Conservation (phyloP, 1,284 basidiomycete species). For the Puccinia horiana region DNA sequence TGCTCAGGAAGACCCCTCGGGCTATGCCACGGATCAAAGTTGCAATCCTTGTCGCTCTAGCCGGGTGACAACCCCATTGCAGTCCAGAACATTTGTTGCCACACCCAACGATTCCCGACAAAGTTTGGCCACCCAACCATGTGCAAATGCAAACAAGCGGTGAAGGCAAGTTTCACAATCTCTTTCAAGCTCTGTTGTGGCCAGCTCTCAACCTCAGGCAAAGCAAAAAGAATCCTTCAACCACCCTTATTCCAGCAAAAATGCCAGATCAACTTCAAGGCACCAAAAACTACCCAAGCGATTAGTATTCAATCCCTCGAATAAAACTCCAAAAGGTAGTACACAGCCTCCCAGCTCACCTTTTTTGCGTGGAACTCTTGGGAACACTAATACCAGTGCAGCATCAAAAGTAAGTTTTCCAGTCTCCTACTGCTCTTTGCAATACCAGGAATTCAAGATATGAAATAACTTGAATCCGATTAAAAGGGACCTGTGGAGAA, state of each 20-base stretch:
- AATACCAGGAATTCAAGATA: too few species aligned
- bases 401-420: slow-evolving; percentile 6
- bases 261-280: neutral
- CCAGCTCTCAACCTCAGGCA: neutral
- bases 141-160: neutral
- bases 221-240: neutral
- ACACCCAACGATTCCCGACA: neutral
- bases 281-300: neutral
- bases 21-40: neutral
- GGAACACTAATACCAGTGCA: neutral
- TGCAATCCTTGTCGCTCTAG: neutral
- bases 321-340: neutral
- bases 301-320: neutral
- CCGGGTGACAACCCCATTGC: neutral
- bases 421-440: too few species aligned
- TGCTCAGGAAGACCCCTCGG: neutral
- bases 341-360: neutral
- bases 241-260: neutral
- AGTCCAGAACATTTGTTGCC: neutral
- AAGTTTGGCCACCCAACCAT: neutral
- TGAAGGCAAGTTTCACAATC: neutral
- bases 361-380: neutral
- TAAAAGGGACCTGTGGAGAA: too few species aligned
- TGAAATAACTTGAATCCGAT: too few species aligned
- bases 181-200: neutral